Evolutionary conservation across 2,329 filamentous ascomycete species (phyloP).

Genomic region (Aspergillus quadrilineatus): DNA sequence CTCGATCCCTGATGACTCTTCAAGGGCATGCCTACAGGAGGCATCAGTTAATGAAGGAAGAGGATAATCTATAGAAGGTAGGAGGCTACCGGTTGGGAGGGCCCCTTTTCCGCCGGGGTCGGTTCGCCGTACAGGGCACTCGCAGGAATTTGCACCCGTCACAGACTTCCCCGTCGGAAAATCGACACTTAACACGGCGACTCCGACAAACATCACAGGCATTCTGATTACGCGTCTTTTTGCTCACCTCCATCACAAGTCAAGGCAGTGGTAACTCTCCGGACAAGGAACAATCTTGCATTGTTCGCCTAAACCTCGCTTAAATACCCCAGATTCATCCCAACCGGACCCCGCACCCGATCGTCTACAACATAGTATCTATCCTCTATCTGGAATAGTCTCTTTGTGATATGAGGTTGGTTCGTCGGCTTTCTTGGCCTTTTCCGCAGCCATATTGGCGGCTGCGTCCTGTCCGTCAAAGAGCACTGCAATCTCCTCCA

Average conservation of each 20-base stretch:
- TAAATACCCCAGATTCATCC: not conserved
- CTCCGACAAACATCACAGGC: not conserved
- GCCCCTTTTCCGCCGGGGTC: not conserved
- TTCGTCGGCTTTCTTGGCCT: not conserved
- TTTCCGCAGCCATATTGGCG: not conserved
- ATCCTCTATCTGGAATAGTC: not conserved
- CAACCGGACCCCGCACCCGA: not conserved
- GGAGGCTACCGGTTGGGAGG: not conserved
- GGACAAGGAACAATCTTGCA: not conserved
- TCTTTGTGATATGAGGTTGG: not conserved
- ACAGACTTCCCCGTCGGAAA: not conserved
- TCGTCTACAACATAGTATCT: not conserved
- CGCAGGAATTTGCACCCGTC: not conserved
- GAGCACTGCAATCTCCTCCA: slow-evolving; percentile 4
- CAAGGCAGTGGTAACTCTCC: too few species aligned
- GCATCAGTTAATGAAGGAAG: not conserved
- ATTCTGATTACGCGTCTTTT: slow-evolving; percentile 3
- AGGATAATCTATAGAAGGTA: not conserved
- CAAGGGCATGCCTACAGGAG: not conserved
- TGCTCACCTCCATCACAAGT: not conserved
- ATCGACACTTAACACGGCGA: not conserved
- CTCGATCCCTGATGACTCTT: not conserved
- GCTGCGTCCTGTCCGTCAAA: not conserved
- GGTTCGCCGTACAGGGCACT: not conserved
- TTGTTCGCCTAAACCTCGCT: not conserved